phyloP scores from a whole-genome alignment of 2,329 filamentous ascomycete genomes.

The Aspergillus jensenii region DNA sequence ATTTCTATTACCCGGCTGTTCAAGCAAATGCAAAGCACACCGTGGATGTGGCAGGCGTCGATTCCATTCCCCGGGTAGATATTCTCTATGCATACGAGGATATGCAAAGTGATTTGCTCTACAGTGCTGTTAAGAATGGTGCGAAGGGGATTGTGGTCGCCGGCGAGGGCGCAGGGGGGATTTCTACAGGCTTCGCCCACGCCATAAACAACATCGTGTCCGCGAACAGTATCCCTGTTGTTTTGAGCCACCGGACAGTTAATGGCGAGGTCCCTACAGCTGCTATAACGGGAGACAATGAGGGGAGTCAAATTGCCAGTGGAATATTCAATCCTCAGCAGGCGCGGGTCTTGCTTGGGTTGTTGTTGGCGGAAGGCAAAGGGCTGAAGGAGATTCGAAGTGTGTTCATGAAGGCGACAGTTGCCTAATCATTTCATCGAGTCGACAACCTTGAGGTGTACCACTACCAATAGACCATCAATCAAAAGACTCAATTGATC shows the following conservation, averaged over 20 bases:
- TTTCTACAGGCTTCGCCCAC: background rate
- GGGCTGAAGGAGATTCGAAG: no score
- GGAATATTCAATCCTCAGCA: no score
- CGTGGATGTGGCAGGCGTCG: conserved; percentile 17
- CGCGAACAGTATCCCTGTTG: conserved; percentile 17
- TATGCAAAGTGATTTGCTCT: conserved; percentile 25
- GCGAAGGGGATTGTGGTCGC: conserved; percentile 28
- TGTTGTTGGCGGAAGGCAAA: no score
- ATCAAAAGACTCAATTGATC: no score
- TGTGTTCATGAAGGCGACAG: no score
- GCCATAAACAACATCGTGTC: conserved; percentile 10
- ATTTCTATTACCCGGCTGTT: conserved; percentile 59
- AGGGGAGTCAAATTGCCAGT: no score
- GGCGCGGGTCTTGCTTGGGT: no score
- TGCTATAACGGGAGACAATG: no score
- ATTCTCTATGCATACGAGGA: conserved; percentile 29
- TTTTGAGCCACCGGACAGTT: conserved; percentile 24
- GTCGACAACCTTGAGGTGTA: no score
- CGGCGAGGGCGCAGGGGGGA: conserved; percentile 24
- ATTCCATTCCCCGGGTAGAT: conserved; percentile 23
- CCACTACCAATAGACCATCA: no score
- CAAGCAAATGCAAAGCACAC: conserved; percentile 46
- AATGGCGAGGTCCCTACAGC: conserved; percentile 24
- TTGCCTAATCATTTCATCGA: no score
- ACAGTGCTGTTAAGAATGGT: conserved; percentile 21